These are phyloP conservation scores for Amaranthus tricolor DNA, from an alignment of 179 eudicot genomes.

Conservation along the genomic window DNA sequence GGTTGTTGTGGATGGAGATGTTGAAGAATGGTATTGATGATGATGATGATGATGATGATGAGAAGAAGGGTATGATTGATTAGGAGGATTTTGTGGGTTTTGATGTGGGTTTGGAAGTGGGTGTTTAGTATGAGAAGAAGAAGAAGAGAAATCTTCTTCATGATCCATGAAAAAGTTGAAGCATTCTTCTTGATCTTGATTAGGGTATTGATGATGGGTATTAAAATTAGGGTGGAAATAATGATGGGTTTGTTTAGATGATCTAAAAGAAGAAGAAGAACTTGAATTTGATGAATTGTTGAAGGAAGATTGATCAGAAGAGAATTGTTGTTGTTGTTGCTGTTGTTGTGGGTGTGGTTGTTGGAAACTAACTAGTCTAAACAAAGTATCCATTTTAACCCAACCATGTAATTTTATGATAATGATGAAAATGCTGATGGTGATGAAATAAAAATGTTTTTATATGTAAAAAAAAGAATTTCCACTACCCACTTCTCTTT, in stretches of 20 bases:
- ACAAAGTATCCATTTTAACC: slow-evolving; percentile 54
- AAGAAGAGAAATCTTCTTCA: slow-evolving; percentile 84
- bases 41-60: not conserved
- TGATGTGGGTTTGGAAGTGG: slow-evolving; percentile 6
- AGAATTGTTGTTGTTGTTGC: slow-evolving; percentile 25
- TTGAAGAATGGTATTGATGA: slow-evolving; percentile 14
- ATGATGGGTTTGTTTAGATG: slow-evolving; percentile 26
- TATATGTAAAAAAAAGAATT: not conserved
- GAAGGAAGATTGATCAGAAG: slow-evolving; percentile 29
- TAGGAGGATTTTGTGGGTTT: not conserved
- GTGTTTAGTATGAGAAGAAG: slow-evolving; percentile 45
- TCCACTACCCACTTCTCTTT: not conserved
- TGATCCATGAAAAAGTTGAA: slow-evolving; percentile 87
- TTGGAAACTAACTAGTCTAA: slow-evolving; percentile 44
- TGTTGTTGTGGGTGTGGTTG: slow-evolving; percentile 34
- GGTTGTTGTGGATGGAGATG: slow-evolving; percentile 35
- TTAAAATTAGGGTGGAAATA: slow-evolving; percentile 8
- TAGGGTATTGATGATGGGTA: slow-evolving; percentile 5
- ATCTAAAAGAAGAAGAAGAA: slow-evolving; percentile 28
- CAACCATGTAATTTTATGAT: slow-evolving; percentile 26
- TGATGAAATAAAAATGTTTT: not conserved
- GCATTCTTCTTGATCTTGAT: slow-evolving; percentile 56
- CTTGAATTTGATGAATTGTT: slow-evolving; percentile 33
- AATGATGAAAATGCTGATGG: slow-evolving; percentile 1
- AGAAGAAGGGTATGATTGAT: slow-evolving; percentile 3